These are phyloP conservation scores for Gaertneriomyces semiglobifer DNA, from an alignment of 192 early-diverging fungal genomes.

Conservation along the genomic window DNA sequence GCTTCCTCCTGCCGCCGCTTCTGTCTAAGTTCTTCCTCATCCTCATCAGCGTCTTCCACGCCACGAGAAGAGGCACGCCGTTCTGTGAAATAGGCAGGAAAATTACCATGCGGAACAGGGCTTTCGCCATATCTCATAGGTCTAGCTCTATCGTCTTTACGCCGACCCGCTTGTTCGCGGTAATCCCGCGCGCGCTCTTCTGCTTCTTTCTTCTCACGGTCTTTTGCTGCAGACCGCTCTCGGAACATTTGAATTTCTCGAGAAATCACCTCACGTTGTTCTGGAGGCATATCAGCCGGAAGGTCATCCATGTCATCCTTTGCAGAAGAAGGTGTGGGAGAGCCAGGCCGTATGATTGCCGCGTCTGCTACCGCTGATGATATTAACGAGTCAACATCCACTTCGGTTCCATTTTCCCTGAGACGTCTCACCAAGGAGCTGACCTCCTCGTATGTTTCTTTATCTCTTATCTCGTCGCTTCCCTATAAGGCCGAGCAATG, in stretches of 20 bases:
- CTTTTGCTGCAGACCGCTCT: slow-evolving; percentile 58
- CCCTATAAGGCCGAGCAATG: slow-evolving; percentile 24
- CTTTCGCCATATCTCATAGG: too few species aligned
- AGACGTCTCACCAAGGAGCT: slow-evolving; percentile 25
- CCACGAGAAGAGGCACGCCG: too few species aligned
- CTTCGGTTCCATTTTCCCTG: slow-evolving; percentile 10
- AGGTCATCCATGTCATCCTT: slow-evolving; percentile 43
- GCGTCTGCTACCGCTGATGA: slow-evolving; percentile 10
- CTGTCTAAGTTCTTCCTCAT: slow-evolving; percentile 46
- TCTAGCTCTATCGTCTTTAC: too few species aligned
- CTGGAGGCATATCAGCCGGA: slow-evolving; percentile 46
- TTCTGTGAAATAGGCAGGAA: too few species aligned
- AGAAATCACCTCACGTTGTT: slow-evolving; percentile 57
- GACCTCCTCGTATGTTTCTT: slow-evolving; percentile 44
- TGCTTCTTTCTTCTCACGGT: slow-evolving; percentile 47
- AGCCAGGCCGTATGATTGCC: slow-evolving; percentile 3
- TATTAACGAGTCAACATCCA: slow-evolving; percentile 25
- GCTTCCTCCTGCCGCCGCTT: slow-evolving; percentile 43
- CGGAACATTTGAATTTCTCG: slow-evolving; percentile 62
- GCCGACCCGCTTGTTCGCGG: slow-evolving; percentile 17
- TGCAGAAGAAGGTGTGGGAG: slow-evolving; percentile 23
- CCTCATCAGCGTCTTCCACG: slow-evolving; percentile 40
- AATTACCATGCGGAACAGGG: too few species aligned
- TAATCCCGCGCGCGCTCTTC: slow-evolving; percentile 38
- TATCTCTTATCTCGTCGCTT: slow-evolving; percentile 45